Evolutionary conservation across 2,329 filamentous ascomycete species (phyloP), one percentile per base, ranked within the genome.

Genomic region (Teratosphaeriaceae sp.): DNA sequence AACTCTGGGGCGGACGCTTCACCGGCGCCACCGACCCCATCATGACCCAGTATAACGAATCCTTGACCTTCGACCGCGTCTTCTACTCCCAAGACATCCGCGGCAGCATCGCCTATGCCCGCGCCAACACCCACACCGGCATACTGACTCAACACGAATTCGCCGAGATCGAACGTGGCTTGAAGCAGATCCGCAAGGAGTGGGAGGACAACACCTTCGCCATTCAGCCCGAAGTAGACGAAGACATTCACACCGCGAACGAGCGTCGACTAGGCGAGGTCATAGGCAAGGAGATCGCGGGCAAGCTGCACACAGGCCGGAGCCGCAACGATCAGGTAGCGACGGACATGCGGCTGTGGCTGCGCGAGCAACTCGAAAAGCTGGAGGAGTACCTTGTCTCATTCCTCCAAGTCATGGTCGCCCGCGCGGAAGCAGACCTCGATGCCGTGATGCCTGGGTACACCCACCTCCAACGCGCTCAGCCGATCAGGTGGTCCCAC

Each of bases 291-390:
- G 79, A 88, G 20, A 80, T 85, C 44, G 87, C 83, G 1, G 88
- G 89, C 19, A 95, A 95, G 71, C 77, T 95, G 45, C 89, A 95
- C 67, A 95, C 88, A n/a, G 71, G 72, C 33, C 82, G 89, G 40
- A 89, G 84, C 64, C 78, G 88, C 55, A 95, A 95, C 60, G 88
- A 96, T 67, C 88, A 95, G 68, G 80, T 94, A 44, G 88, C 82
- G 37, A 89, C 84, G 18, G 88, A 94, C 58, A 90, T 95, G 85
- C 82, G 88, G 48, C 72, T 95, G 63, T 96, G 88, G 88, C 68
- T 94, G 50, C 76, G 87, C 33, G 82, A 89, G 51, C 76, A 84
- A 68, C 70, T 95, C 45, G 75, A 74, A 44, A 72, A 73, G 50
- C 78, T 94, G 40, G 86, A 94, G 55, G 63, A 55, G 26, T 79